These are phyloP conservation scores for Suhomyces ambrosiae DNA, from an alignment of 1,139 yeast species.

Conservation along the genomic window DNA sequence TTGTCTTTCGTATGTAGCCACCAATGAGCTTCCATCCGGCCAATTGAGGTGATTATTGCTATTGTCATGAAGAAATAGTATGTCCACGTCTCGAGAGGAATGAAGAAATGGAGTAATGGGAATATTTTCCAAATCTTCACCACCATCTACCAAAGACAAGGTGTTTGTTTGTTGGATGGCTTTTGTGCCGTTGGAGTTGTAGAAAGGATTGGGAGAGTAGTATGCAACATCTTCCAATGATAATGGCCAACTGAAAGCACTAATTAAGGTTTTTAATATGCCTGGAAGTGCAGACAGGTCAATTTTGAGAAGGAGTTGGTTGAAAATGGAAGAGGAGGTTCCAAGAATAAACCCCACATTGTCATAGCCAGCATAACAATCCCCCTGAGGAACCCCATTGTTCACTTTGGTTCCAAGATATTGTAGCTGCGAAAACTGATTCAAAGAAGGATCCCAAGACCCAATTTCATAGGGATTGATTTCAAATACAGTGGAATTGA, in stretches of 20 bases:
- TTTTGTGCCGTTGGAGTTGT: slow-evolving; percentile 18
- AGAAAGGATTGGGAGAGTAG: slow-evolving; percentile 26
- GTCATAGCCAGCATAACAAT: slow-evolving; percentile 24
- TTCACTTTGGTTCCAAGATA: slow-evolving; percentile 36
- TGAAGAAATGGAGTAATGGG: slow-evolving; percentile 24
- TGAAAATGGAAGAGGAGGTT: slow-evolving; percentile 24
- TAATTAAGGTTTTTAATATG: slow-evolving; percentile 12
- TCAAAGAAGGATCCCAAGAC: slow-evolving; percentile 26
- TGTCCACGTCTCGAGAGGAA: slow-evolving; percentile 21
- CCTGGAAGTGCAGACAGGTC: slow-evolving; percentile 17
- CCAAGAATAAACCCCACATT: slow-evolving; percentile 26
- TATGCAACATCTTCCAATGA: slow-evolving; percentile 18
- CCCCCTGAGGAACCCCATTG: slow-evolving; percentile 30
- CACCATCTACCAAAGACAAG: slow-evolving; percentile 25
- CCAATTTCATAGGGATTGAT: slow-evolving; percentile 27
- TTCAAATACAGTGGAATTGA: slow-evolving; percentile 25
- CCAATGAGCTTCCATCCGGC: slow-evolving; percentile 23
- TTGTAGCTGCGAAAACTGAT: slow-evolving; percentile 29
- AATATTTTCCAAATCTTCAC: slow-evolving; percentile 23
- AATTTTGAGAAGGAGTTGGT: slow-evolving; percentile 32
- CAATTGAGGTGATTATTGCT: slow-evolving; percentile 17
- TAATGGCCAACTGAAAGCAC: not conserved
- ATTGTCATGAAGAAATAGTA: slow-evolving; percentile 25
- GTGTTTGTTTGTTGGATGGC: slow-evolving; percentile 14
- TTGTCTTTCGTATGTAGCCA: slow-evolving; percentile 23